phyloP scores from a whole-genome alignment of 805 yeast species.

The Metschnikowia lachancei region DNA sequence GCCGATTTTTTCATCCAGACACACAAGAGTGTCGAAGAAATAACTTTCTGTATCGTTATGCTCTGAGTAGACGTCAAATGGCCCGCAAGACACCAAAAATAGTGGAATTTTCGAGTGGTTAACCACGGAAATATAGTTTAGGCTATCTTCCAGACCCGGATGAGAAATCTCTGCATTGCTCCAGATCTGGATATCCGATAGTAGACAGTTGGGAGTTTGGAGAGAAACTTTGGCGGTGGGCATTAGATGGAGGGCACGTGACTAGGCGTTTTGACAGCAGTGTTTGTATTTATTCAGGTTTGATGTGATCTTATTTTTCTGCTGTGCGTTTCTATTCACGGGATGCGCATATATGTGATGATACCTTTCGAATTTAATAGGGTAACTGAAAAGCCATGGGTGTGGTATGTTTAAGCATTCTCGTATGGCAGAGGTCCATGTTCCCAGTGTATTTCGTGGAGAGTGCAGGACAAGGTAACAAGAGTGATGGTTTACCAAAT shows the following conservation, averaged over 20 bases:
- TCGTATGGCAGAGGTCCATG: too few relatives aligned
- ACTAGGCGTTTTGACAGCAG: too few relatives aligned
- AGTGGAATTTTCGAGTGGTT: conserved; percentile 16
- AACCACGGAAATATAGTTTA: conserved; percentile 10
- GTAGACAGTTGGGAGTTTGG: conserved; percentile 5
- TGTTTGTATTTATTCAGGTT: not conserved
- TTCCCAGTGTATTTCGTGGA: too few relatives aligned
- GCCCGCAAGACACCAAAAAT: conserved; percentile 17
- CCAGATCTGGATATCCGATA: conserved; percentile 18
- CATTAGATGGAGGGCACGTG: conserved; percentile 6
- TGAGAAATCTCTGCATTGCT: conserved; percentile 3
- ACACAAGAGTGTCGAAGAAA: conserved; percentile 11
- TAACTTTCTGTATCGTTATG: conserved; percentile 13
- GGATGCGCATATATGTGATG: too few relatives aligned
- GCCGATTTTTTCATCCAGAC: conserved; percentile 6
- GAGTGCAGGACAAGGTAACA: too few relatives aligned
- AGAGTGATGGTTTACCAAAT: too few relatives aligned
- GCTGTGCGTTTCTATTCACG: too few relatives aligned
- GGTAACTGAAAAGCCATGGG: too few relatives aligned
- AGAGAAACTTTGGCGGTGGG: conserved; percentile 13
- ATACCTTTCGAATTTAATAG: too few relatives aligned
- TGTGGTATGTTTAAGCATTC: too few relatives aligned
- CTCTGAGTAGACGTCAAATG: conserved; percentile 18
- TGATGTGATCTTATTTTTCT: too few relatives aligned
- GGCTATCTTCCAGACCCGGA: not conserved